A percentile compares a stretch with the other conserved stretches of the same genome.
These are phyloP conservation scores for Cladosporium sp. DNA, from an alignment of 2,329 filamentous ascomycete genomes.

Conservation along the genomic window DNA sequence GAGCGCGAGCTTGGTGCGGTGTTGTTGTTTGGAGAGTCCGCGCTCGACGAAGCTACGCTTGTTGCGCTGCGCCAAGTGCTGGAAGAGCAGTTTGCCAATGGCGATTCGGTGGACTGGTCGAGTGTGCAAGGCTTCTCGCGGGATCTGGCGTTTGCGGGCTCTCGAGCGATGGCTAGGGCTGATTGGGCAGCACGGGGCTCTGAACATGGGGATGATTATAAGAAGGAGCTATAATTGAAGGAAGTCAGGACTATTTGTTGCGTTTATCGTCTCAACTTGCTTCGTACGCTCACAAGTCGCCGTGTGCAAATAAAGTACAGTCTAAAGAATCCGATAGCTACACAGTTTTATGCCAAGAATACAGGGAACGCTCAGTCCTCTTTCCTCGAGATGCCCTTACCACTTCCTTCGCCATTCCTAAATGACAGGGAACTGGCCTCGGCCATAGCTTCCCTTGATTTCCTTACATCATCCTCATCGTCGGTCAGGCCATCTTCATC, in stretches of 20 bases:
- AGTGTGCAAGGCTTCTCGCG: neutral
- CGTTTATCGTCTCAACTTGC: neutral
- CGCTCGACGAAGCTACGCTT: neutral
- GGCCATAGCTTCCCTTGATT: slow-evolving; percentile 32
- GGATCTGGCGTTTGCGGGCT: slow-evolving; percentile 7
- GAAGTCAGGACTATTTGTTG: neutral
- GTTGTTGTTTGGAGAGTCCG: neutral
- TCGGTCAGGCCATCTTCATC: slow-evolving; percentile 22
- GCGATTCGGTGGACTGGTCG: neutral
- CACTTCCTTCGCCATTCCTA: slow-evolving; percentile 14
- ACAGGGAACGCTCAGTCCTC: slow-evolving; percentile 5
- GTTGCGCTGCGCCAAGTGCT: neutral
- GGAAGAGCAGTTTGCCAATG: slow-evolving; percentile 3
- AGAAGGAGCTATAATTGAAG: neutral
- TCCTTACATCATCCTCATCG: slow-evolving; percentile 24
- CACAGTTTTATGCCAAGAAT: slow-evolving; percentile 1
- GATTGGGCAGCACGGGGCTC: neutral
- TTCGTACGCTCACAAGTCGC: neutral
- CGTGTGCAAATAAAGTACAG: slow-evolving; percentile 2
- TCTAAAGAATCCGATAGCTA: neutral
- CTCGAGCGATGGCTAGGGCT: slow-evolving; percentile 11
- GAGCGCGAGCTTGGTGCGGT: neutral
- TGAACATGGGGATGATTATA: neutral
- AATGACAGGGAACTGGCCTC: slow-evolving; percentile 6
- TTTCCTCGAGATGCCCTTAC: slow-evolving; percentile 15